Percentiles rank a stretch among this genome's conserved stretches.
Evolutionary conservation across 1,139 yeast species (phyloP).

Genomic region (Barnettozyma hawaiiensis): DNA sequence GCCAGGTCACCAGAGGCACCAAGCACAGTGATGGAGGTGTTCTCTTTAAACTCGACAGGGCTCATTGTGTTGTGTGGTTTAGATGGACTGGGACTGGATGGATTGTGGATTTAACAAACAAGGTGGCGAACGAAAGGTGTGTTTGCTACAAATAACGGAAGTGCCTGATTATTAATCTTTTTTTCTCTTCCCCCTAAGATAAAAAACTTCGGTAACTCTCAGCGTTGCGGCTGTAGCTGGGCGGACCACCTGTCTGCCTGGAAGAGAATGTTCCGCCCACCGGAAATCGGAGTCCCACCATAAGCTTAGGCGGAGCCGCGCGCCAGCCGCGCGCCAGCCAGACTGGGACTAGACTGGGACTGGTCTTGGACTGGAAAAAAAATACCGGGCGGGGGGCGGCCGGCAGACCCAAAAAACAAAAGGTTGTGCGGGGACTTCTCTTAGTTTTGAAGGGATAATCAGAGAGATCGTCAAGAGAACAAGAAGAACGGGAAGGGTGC

Average conservation of each 20-base stretch:
- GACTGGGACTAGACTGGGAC: too few relatives aligned
- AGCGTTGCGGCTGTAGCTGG: constrained; percentile 1
- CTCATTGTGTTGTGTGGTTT: constrained; percentile 8
- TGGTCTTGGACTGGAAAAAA: too few relatives aligned
- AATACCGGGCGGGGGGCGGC: too few relatives aligned
- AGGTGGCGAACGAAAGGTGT: background rate
- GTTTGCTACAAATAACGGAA: background rate
- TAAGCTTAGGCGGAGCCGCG: background rate
- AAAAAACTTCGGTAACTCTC: background rate
- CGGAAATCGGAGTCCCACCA: background rate
- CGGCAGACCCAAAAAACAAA: too few relatives aligned
- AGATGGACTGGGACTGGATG: background rate
- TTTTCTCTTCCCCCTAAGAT: too few relatives aligned
- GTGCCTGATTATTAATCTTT: background rate
- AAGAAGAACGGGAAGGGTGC: too few relatives aligned
- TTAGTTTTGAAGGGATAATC: too few relatives aligned
- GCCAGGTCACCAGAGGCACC: constrained; percentile 98
- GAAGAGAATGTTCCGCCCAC: background rate
- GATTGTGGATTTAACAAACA: background rate
- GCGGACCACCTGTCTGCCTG: background rate
- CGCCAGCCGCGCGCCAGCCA: too few relatives aligned
- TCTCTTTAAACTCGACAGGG: constrained; percentile 42
- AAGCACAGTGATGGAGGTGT: constrained; percentile 75
- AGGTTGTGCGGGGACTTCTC: too few relatives aligned
- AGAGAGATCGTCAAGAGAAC: too few relatives aligned